phyloP scores from a whole-genome alignment of 441 rosid species.

The Bocquillonia castaneifolia region DNA sequence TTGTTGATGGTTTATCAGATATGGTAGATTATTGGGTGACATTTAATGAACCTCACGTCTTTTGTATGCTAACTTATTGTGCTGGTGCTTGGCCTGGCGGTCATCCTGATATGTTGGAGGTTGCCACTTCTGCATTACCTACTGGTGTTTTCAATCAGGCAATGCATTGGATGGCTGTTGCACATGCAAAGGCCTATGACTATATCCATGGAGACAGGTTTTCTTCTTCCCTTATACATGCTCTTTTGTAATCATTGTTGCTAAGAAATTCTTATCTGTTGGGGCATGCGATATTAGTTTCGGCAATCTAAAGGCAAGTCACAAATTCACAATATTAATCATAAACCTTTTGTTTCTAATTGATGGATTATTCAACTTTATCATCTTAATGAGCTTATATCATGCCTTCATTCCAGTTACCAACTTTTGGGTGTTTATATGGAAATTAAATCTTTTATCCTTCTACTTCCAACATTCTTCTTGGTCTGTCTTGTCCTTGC shows the following conservation, averaged over 20 bases:
- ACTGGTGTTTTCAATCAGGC: constrained; percentile 80
- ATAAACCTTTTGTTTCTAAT: too few species aligned
- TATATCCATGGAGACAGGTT: constrained; percentile 71
- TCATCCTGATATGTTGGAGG: constrained; percentile 86
- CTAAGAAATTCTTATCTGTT: background rate
- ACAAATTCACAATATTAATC: background rate
- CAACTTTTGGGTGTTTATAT: background rate
- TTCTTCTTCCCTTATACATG: background rate
- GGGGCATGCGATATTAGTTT: background rate
- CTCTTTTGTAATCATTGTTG: background rate
- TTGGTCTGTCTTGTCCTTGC: background rate
- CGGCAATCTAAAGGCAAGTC: background rate
- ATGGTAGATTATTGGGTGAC: constrained; percentile 86
- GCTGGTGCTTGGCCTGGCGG: constrained; percentile 99
- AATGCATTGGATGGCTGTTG: constrained; percentile 84
- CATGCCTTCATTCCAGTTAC: background rate
- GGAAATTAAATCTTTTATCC: background rate
- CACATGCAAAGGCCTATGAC: constrained; percentile 78
- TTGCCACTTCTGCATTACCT: constrained; percentile 81
- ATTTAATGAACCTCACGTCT: constrained; percentile 92
- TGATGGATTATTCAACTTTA: background rate
- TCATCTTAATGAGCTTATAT: background rate
- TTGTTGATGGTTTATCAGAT: constrained; percentile 69
- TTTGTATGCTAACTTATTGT: constrained; percentile 84
- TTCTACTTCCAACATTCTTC: background rate